Evolutionary conservation across 2,329 filamentous ascomycete species (phyloP), one percentile per base, ranked within the genome.

Genomic region (Fusarium nanum): DNA sequence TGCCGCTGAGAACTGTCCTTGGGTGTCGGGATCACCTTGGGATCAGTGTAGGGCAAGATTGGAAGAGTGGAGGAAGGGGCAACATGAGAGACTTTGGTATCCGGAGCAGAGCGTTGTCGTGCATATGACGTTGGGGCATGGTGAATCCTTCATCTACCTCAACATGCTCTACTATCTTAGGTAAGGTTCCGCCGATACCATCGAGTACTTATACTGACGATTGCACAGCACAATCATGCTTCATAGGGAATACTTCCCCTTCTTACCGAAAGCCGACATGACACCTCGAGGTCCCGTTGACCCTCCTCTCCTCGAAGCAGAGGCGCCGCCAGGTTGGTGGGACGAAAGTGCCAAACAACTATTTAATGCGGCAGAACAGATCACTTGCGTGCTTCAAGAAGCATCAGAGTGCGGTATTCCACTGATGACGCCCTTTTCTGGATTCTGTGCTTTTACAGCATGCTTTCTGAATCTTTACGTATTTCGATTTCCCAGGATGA

Each of bases 401-500:
- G 76, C 81, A 0, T 78, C 76, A 0, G 79, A 81, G 11, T 80
- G 78, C 7, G 80, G 78, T 0, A 77, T 79, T 0, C 75, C 78
- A 2, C 71, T 83, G 0, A 75, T 78, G 61, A 83, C 81, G 0
- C 83, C 82, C 0, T 84, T 83, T 56, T 77, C 81, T 0, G 83
- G 82, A 0, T 83, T 84, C n/a, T 84, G 82, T 56, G 79, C 80
- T 3, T 84, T 84, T 40, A 83, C 82, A 0, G 82, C 82, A 0
- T 81, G 80, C 3, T 81, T 80, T 6, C 76, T 83, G 50, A 83
- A 82, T 27, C 64, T 81, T 1, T 84, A 84, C 60, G 75, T 81
- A 4, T 76, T 74, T 6, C 56, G 72, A 6, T 84, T 83, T 27
- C 83, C 83, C 0, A 73, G 74, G 3, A 84, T 84, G 78, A 83